Percentiles rank a stretch among this genome's conserved stretches.
These are phyloP conservation scores for Boletus insuetus DNA, from an alignment of 768 basidiomycete genomes.

Conservation along the genomic window DNA sequence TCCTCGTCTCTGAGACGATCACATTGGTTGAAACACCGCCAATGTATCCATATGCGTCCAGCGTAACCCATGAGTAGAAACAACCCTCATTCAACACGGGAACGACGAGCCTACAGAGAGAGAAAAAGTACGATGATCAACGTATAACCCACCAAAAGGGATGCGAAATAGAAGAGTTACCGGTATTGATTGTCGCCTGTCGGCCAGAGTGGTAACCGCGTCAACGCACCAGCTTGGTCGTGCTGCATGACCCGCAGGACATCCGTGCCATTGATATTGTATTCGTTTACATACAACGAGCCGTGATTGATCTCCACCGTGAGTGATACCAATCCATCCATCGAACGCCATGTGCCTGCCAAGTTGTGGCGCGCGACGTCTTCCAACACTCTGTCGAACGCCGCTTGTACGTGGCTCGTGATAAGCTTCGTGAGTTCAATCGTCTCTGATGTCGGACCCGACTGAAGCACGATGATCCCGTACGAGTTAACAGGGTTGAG, in stretches of 20 bases:
- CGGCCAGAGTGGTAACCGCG: slow-evolving; percentile 31
- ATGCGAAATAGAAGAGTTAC: slow-evolving; percentile 5
- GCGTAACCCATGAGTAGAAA: slow-evolving; percentile 15
- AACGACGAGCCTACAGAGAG: slow-evolving; percentile 15
- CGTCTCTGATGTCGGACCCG: slow-evolving; percentile 36
- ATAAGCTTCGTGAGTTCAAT: slow-evolving; percentile 32
- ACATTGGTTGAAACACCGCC: slow-evolving; percentile 23
- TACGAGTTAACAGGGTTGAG: slow-evolving; percentile 40
- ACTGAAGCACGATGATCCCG: slow-evolving; percentile 41
- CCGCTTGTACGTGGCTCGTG: slow-evolving; percentile 33
- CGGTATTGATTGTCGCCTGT: slow-evolving; percentile 42
- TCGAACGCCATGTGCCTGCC: slow-evolving; percentile 35
- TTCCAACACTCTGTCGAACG: slow-evolving; percentile 33
- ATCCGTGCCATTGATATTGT: slow-evolving; percentile 34
- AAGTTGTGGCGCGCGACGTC: slow-evolving; percentile 27
- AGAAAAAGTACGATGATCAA: not conserved
- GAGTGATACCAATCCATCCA: slow-evolving; percentile 27
- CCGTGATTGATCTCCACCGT: slow-evolving; percentile 30
- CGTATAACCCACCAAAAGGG: not conserved
- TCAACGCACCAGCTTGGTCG: not conserved
- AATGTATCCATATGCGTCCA: slow-evolving; percentile 27
- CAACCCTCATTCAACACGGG: slow-evolving; percentile 18
- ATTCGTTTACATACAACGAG: slow-evolving; percentile 30
- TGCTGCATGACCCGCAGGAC: slow-evolving; percentile 34
- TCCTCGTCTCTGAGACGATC: not conserved